Evolutionary conservation across 306 rosid genomes (phyloP).

Genomic region (Cicer arietinum): DNA sequence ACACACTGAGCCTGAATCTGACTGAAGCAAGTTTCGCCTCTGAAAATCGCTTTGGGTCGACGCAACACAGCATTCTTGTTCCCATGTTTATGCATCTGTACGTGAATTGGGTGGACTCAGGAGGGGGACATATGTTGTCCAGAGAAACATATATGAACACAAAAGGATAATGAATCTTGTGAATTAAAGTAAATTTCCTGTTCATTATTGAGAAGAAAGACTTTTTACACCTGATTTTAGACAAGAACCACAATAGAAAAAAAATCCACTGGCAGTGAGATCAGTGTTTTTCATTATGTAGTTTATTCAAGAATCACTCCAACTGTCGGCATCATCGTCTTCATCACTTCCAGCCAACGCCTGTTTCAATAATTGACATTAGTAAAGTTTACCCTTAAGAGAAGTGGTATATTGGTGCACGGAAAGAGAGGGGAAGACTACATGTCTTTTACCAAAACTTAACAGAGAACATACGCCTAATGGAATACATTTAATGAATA

Average conservation of each 20-base stretch:
- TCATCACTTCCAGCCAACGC: slow-evolving; percentile 93
- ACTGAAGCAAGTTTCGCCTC: slow-evolving; percentile 41
- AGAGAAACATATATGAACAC: slow-evolving; percentile 52
- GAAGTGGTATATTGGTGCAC: not conserved
- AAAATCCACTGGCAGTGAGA: slow-evolving; percentile 26
- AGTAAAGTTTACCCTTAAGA: slow-evolving; percentile 36
- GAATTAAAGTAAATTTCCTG: slow-evolving; percentile 35
- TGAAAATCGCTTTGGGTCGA: not conserved
- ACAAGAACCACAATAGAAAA: slow-evolving; percentile 20
- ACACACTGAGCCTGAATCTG: slow-evolving; percentile 49
- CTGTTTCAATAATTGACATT: slow-evolving; percentile 51
- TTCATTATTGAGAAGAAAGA: slow-evolving; percentile 31
- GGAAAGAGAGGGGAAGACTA: not conserved
- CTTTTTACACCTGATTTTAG: slow-evolving; percentile 39
- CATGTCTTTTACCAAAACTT: not conserved
- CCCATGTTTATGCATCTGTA: slow-evolving; percentile 37
- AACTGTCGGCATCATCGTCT: slow-evolving; percentile 74
- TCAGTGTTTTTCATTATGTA: slow-evolving; percentile 5
- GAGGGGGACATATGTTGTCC: slow-evolving; percentile 14
- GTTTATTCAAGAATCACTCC: slow-evolving; percentile 76
- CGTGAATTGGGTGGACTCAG: slow-evolving; percentile 28
- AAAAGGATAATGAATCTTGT: slow-evolving; percentile 46
- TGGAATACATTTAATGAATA: slow-evolving; percentile 4
- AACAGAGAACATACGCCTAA: slow-evolving; percentile 1
- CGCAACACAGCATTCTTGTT: slow-evolving; percentile 28